Percentiles rank a stretch among this genome's conserved stretches.
Evolutionary conservation across 208 protist species (phyloP).

Genomic region (Phytomonas sp.): DNA sequence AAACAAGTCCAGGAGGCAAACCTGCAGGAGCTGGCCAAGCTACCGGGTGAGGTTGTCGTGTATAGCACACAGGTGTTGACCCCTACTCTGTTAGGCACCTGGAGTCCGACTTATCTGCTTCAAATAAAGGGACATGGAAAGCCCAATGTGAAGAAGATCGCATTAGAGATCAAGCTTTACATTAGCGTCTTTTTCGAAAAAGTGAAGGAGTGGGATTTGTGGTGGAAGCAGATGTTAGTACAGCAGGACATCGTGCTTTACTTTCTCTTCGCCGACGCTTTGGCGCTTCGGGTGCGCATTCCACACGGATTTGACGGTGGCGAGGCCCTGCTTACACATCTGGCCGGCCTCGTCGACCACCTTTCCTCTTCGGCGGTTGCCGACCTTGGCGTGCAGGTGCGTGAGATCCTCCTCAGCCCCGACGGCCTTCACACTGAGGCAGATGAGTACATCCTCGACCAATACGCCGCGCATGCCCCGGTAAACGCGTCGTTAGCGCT

Average conservation of each 20-base stretch:
- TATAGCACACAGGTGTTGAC: constrained; percentile 42
- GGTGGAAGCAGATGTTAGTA: constrained; percentile 10
- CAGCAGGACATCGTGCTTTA: constrained; percentile 59
- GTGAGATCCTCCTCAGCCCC: constrained; percentile 42
- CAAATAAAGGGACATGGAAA: constrained; percentile 17
- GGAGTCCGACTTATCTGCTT: constrained; percentile 68
- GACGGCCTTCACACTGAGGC: constrained; percentile 74
- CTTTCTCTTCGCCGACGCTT: constrained; percentile 66
- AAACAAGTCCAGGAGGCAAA: constrained; percentile 56
- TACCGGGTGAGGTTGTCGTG: constrained; percentile 52
- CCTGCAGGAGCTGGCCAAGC: constrained; percentile 41
- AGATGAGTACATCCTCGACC: constrained; percentile 56
- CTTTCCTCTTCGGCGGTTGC: constrained; percentile 12
- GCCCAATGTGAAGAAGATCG: constrained; percentile 14
- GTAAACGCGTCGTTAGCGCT: constrained; percentile 38
- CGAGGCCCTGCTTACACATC: constrained; percentile 12
- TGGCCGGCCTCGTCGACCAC: constrained; percentile 6
- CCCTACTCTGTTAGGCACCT: constrained; percentile 45
- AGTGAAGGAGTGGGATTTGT: constrained; percentile 14
- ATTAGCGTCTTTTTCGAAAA: constrained; percentile 21
- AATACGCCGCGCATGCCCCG: constrained; percentile 50
- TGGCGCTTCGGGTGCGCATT: constrained; percentile 70
- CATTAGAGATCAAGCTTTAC: constrained; percentile 19
- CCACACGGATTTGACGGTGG: constrained; percentile 30
- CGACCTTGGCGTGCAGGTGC: constrained; percentile 33